Percentiles rank a stretch among this genome's conserved stretches.
These are phyloP conservation scores for Geosmithia flava DNA, from an alignment of 2,329 filamentous ascomycete genomes.

Conservation along the genomic window DNA sequence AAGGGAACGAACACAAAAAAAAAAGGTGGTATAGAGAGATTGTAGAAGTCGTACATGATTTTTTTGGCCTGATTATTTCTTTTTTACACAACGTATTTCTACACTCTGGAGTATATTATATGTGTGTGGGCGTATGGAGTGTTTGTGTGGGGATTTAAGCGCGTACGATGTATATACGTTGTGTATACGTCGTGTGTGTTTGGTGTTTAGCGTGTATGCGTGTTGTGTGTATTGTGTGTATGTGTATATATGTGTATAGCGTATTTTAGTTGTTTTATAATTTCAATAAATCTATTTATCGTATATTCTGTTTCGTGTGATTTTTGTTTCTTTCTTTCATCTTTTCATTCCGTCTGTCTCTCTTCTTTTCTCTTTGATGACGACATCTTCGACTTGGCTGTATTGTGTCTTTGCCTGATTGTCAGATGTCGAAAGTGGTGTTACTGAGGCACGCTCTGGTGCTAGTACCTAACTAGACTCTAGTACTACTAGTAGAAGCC, in stretches of 20 bases:
- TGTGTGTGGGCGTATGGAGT: too few relatives aligned
- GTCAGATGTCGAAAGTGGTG: too few relatives aligned
- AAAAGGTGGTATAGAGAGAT: background rate
- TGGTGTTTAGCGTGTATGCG: background rate
- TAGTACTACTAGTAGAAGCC: too few relatives aligned
- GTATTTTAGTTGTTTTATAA: background rate
- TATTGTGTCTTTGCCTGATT: too few relatives aligned
- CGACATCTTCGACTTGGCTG: too few relatives aligned
- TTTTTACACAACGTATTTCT: conserved; percentile 1
- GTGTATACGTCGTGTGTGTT: conserved; percentile 3
- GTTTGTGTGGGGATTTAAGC: too few relatives aligned
- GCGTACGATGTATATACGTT: conserved; percentile 1
- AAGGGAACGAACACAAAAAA: background rate
- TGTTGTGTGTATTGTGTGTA: background rate
- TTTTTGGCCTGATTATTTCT: background rate
- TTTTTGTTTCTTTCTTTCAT: conserved; percentile 7
- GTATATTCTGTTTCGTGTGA: background rate
- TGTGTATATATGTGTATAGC: background rate
- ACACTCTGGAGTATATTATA: too few relatives aligned
- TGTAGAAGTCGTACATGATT: background rate
- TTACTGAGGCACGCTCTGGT: too few relatives aligned
- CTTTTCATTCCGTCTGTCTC: conserved; percentile 4
- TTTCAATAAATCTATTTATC: background rate
- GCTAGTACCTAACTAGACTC: too few relatives aligned
- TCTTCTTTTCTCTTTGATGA: conserved; percentile 1